These are phyloP conservation scores for Citeromyces matritensis DNA, from an alignment of 805 yeast genomes.

Conservation along the genomic window DNA sequence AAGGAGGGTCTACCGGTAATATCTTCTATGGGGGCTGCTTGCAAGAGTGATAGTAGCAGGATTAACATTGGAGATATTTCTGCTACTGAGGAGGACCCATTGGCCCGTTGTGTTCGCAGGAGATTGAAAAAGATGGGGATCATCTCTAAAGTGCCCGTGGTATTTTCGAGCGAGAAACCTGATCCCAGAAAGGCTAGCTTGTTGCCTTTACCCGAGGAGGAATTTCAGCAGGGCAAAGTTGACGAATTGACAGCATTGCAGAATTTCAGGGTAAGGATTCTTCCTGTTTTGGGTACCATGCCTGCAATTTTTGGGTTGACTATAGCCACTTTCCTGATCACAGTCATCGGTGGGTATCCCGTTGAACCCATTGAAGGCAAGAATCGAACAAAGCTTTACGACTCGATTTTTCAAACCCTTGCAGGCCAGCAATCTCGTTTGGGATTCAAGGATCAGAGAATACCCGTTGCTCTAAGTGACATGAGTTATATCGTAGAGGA, in stretches of 20 bases:
- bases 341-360: constrained; percentile 76
- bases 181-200: constrained; percentile 86
- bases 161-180: constrained; percentile 91
- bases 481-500: constrained; percentile 81
- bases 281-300: constrained; percentile 94
- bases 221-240: constrained; percentile 67
- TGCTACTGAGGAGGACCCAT: constrained; percentile 84
- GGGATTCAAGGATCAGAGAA: constrained; percentile 56
- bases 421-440: constrained; percentile 80
- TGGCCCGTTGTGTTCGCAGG: constrained; percentile 78
- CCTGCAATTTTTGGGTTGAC: constrained; percentile 94
- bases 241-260: constrained; percentile 77
- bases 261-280: constrained; percentile 84
- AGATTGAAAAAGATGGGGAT: constrained; percentile 74
- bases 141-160: constrained; percentile 62
- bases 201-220: constrained; percentile 74
- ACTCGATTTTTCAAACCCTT: constrained; percentile 64
- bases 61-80: constrained; percentile 82
- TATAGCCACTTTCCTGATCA: constrained; percentile 70
- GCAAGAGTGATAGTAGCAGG: constrained; percentile 90
- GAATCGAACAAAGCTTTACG: constrained; percentile 74
- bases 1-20: constrained; percentile 49
- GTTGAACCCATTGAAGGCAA: constrained; percentile 86
- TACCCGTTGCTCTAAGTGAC: constrained; percentile 62
- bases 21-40: constrained; percentile 94